These are phyloP conservation scores for Maudiozyma humilis DNA, from an alignment of 1,139 yeast species.

Conservation along the genomic window DNA sequence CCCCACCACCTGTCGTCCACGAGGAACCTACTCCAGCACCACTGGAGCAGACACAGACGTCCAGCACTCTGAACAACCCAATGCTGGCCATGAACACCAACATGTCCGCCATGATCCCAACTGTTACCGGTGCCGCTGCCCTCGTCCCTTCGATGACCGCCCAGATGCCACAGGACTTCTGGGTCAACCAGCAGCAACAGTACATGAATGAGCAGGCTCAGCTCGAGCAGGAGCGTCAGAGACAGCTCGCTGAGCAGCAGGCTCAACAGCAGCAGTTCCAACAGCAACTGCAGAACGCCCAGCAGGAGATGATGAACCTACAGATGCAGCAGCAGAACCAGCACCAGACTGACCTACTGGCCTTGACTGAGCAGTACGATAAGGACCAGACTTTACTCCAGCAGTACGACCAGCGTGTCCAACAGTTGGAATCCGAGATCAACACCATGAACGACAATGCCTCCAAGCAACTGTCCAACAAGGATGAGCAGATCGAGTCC, in stretches of 20 bases:
- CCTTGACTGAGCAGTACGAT: conserved; percentile 74
- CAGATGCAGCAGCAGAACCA: conserved; percentile 57
- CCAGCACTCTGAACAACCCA: conserved; percentile 5
- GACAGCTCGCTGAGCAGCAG: conserved; percentile 50
- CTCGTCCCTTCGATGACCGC: conserved; percentile 13
- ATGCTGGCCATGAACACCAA: conserved; percentile 4
- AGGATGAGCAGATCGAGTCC: conserved; percentile 62
- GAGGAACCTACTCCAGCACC: neutral
- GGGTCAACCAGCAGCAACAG: conserved; percentile 39
- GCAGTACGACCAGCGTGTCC: conserved; percentile 83
- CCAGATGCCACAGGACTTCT: conserved; percentile 34
- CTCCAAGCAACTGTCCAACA: conserved; percentile 64
- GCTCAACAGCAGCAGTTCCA: conserved; percentile 74
- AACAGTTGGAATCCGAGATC: conserved; percentile 71
- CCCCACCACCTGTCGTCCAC: conserved; percentile 4
- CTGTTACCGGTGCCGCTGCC: conserved; percentile 15
- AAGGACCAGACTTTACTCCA: conserved; percentile 77
- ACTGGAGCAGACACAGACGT: conserved; percentile 4
- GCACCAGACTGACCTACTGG: conserved; percentile 69
- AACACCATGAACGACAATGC: conserved; percentile 55
- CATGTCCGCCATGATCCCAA: conserved; percentile 12
- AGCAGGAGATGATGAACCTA: conserved; percentile 16
- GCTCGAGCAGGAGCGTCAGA: conserved; percentile 42
- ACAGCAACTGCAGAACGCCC: conserved; percentile 48
- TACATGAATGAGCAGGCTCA: conserved; percentile 41